Conservation (phyloP, 1,284 basidiomycete species). For the Irpex lacteus region DNA sequence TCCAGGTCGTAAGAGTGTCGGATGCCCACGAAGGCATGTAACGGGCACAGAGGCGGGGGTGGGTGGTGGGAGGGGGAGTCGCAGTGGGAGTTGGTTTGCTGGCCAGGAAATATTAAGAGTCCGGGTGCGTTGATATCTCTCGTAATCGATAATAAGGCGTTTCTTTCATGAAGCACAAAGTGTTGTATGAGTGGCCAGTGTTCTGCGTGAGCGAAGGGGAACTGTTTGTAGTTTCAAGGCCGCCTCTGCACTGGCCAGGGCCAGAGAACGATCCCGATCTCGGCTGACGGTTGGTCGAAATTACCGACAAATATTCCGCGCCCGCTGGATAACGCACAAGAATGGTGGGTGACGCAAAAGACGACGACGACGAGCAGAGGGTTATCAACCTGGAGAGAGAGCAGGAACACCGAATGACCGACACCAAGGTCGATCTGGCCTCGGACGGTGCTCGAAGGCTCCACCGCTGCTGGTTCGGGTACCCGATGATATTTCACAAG, state of each 20-base stretch:
- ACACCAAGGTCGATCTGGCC: neutral
- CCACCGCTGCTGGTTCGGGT: no score
- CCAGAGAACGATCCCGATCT: neutral
- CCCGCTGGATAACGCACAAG: no score
- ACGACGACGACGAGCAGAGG: neutral
- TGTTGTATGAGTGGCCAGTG: neutral
- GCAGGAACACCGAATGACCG: neutral
- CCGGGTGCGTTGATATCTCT: neutral
- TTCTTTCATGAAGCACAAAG: conserved; percentile 1
- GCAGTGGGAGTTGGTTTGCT: neutral
- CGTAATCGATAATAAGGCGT: neutral
- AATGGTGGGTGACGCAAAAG: neutral
- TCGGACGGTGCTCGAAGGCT: neutral
- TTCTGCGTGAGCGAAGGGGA: neutral
- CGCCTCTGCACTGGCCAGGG: neutral
- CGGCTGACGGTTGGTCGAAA: neutral
- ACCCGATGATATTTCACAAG: neutral
- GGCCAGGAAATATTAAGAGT: neutral
- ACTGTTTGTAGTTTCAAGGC: neutral
- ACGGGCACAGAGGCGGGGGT: neutral
- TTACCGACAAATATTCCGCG: neutral
- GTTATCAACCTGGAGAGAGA: neutral
- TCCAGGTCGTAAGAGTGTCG: neutral
- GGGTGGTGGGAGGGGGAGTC: neutral
- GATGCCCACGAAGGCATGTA: conserved; percentile 1